phyloP scores from a whole-genome alignment of 192 early-diverging fungal species.

The Blastocladiella britannica region DNA sequence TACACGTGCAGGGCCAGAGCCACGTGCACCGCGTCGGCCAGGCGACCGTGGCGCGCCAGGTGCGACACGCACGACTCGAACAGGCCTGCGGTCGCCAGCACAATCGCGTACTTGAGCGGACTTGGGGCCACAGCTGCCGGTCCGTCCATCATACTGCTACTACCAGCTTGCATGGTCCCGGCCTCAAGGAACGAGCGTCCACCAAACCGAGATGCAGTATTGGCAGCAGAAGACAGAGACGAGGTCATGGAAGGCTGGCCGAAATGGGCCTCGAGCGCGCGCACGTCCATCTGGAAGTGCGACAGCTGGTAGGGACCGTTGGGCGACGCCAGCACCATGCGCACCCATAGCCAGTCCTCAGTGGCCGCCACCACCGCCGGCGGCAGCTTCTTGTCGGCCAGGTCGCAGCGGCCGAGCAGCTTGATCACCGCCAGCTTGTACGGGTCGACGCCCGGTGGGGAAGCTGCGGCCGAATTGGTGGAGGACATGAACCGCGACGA shows the following conservation, averaged over 20 bases:
- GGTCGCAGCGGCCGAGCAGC: constrained; percentile 71
- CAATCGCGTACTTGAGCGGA: no score
- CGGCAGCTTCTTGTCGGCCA: constrained; percentile 34
- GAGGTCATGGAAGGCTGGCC: no score
- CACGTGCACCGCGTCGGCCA: constrained; percentile 78
- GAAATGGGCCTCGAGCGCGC: no score
- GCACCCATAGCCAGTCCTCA: constrained; percentile 89
- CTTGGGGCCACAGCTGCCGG: no score
- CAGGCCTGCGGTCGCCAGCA: not conserved
- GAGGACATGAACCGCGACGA: no score
- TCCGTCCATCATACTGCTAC: no score
- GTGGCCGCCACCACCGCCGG: constrained; percentile 48
- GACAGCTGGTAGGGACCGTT: constrained; percentile 13
- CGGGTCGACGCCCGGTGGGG: constrained; percentile 59
- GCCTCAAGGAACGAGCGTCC: no score
- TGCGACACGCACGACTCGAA: constrained; percentile 41
- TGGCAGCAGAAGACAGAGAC: no score
- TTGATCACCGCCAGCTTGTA: constrained; percentile 82
- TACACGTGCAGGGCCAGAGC: constrained; percentile 59
- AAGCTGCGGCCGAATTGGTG: no score
- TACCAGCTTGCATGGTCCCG: no score
- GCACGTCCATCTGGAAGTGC: constrained; percentile 6
- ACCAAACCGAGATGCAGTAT: no score
- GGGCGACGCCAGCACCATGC: constrained; percentile 50
- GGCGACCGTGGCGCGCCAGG: constrained; percentile 35